Percentiles rank a stretch among this genome's conserved stretches.
phyloP scores from a whole-genome alignment of 345 rosid species.

The sweet orange (Citrus sinensis) region DNA sequence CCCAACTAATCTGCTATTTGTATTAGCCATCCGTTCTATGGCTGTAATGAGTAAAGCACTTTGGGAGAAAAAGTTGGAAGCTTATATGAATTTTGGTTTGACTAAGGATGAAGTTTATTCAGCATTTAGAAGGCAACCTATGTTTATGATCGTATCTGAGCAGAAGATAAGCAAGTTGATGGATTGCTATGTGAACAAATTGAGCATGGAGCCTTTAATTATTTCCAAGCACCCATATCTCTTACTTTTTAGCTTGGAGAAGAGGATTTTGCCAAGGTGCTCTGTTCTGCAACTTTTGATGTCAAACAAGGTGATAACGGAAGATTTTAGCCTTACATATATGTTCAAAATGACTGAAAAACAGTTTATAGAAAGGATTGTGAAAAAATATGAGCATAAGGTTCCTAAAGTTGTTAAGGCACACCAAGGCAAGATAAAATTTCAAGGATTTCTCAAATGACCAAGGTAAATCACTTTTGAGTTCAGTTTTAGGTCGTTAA shows the following conservation, averaged over 20 bases:
- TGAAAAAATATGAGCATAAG: constrained; percentile 3
- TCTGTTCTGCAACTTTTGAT: constrained; percentile 16
- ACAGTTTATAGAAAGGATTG: constrained; percentile 3
- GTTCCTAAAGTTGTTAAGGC: constrained; percentile 18
- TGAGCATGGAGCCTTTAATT: not conserved
- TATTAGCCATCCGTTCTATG: constrained; percentile 7
- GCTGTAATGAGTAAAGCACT: not conserved
- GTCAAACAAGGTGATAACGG: constrained; percentile 9
- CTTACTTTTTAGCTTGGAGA: constrained; percentile 15
- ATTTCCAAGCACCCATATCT: constrained; percentile 8
- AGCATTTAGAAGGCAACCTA: constrained; percentile 17
- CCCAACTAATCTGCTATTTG: not conserved
- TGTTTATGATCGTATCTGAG: constrained; percentile 11
- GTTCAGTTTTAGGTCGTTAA: not conserved
- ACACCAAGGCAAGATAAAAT: constrained; percentile 16
- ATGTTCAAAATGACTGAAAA: constrained; percentile 8
- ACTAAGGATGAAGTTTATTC: constrained; percentile 4
- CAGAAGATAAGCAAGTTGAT: constrained; percentile 16
- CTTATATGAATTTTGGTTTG: constrained; percentile 12
- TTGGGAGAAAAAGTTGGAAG: constrained; percentile 15
- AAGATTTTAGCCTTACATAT: not conserved
- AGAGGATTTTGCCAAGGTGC: constrained; percentile 23
- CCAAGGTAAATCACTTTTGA: not conserved
- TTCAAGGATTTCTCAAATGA: not conserved
- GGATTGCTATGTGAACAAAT: constrained; percentile 9